Evolutionary conservation across 1,139 yeast species (phyloP), one percentile per base, ranked within the genome.

Genomic region (Geotrichum klebahnii): DNA sequence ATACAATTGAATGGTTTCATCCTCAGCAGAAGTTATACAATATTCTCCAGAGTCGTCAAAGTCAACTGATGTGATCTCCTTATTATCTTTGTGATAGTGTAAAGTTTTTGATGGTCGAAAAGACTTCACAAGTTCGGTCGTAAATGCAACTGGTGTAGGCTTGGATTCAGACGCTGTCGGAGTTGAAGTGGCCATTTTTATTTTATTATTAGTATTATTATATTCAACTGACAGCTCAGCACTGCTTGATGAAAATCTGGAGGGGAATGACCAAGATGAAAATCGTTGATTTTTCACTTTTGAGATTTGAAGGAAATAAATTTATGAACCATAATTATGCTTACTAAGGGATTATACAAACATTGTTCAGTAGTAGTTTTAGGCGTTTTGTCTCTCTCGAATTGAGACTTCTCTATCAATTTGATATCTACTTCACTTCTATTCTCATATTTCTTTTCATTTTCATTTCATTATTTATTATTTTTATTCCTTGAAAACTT

Each of bases 21-120:
- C 95, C 9, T 82, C 79, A 3, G 60, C 63, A 0, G 96, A 76
- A 2, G 95, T 79, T 33, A 94, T 71, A 38, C 87, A 73, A 62
- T 72, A 85, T 57, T 83, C 85, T 3, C 98, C 98, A 5, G 85
- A 74, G 59, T 84, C 94, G 64, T 89, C 96, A 63, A 82, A 92
- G 61, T 85, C 90, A 24, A 92, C 67, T 20, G 96, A 85, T 3
- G 96, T 87, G 10, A 89, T 78, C 14, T 77, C 77, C 5, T 82
- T 52, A 14, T 49, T 44, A 5, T 51, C 73, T 51, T 77, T 74
- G 59, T 81, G 85, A 59, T 78, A 75, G 48, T 76, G 70, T 55
- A 86, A 77, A 19, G 77, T 68, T 62, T 83, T 88, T 35, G 76
- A 70, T 41, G 82, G 87, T 55, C 69, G 67, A 61, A 84, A 74